These are phyloP conservation scores for Tylopilus sp. DNA, from an alignment of 1,284 basidiomycete species.

Conservation along the genomic window DNA sequence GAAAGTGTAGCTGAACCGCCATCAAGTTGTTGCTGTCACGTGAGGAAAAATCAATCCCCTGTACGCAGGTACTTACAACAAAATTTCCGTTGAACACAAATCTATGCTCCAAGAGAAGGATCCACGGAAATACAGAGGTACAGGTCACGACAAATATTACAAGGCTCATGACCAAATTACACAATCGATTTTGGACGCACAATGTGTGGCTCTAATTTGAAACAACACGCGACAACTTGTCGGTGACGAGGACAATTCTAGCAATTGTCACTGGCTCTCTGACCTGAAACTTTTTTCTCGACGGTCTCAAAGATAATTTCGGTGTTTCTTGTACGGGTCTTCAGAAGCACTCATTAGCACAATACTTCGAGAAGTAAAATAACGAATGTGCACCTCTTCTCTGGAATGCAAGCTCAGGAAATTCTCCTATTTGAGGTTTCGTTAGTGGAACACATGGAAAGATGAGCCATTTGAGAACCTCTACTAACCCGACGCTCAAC, in stretches of 20 bases:
- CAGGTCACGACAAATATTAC: not conserved
- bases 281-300: slow-evolving; percentile 28
- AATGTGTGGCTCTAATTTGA: not conserved
- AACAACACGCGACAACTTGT: no score
- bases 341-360: not conserved
- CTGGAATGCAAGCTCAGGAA: slow-evolving; percentile 19
- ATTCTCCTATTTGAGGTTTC: slow-evolving; percentile 21
- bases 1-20: slow-evolving; percentile 3
- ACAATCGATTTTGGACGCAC: not conserved
- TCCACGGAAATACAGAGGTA: not conserved
- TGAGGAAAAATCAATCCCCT: slow-evolving; percentile 16
- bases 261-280: slow-evolving; percentile 1
- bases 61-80: no score
- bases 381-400: slow-evolving; percentile 20
- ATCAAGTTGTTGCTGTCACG: slow-evolving; percentile 24
- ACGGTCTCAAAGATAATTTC: slow-evolving; percentile 35
- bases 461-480: slow-evolving; percentile 7
- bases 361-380: not conserved
- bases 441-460: not conserved
- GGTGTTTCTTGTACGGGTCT: slow-evolving; percentile 27
- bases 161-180: not conserved
- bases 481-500: slow-evolving; percentile 32
- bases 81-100: not conserved
- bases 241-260: slow-evolving; percentile 3
- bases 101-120: not conserved